These are phyloP conservation scores for Catharanthus roseus DNA, from an alignment of 257 asterid genomes.

Conservation along the genomic window DNA sequence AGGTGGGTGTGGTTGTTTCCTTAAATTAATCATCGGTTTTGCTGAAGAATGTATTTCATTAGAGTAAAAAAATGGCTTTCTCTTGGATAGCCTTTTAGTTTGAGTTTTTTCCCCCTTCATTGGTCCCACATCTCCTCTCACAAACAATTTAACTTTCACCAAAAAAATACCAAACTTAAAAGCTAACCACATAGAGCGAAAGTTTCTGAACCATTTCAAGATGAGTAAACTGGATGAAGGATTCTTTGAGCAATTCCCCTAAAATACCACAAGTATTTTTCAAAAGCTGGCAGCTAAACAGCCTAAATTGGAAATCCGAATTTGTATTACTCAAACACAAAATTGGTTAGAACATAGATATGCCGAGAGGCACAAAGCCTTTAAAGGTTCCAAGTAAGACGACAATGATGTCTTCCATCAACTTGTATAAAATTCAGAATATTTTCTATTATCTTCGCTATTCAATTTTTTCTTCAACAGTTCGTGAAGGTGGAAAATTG, in stretches of 20 bases:
- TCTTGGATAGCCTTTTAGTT: too few relatives aligned
- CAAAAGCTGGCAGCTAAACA: too few relatives aligned
- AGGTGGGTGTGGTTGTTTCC: neutral
- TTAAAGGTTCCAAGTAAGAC: neutral
- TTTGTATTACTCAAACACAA: too few relatives aligned
- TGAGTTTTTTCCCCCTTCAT: too few relatives aligned
- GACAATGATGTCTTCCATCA: neutral
- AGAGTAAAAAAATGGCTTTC: neutral
- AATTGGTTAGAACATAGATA: too few relatives aligned
- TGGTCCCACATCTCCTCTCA: too few relatives aligned
- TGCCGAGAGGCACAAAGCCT: too few relatives aligned
- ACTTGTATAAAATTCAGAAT: neutral
- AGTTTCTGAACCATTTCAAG: neutral
- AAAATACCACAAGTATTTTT: neutral
- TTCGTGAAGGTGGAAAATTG: neutral
- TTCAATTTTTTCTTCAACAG: neutral
- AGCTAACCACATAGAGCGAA: too few relatives aligned
- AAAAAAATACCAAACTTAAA: too few relatives aligned
- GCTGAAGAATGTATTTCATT: constrained; percentile 1
- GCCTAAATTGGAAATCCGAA: too few relatives aligned
- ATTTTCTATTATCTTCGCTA: neutral
- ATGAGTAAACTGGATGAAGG: neutral
- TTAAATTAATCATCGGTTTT: neutral
- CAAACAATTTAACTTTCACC: too few relatives aligned
- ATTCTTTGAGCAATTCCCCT: neutral